A percentile compares a stretch with the other conserved stretches of the same genome.
Conservation (phyloP, 768 basidiomycete genomes). For the Suillus fuscotomentosus region DNA sequence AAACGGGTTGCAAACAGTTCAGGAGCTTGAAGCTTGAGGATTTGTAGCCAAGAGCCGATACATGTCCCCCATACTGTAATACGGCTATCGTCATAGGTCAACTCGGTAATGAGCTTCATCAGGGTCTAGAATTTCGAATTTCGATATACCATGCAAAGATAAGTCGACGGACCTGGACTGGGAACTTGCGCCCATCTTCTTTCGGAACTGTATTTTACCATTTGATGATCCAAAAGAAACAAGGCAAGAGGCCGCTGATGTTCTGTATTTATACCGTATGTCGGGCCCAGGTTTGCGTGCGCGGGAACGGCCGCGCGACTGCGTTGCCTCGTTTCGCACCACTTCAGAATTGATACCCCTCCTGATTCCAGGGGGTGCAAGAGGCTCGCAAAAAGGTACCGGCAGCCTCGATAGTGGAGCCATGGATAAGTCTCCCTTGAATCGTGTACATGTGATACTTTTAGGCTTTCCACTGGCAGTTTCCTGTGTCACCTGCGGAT, state of each 20-base stretch:
- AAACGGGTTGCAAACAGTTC: neutral
- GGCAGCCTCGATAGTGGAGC: neutral
- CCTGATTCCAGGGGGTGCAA: neutral
- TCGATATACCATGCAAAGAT: neutral
- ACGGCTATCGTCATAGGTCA: neutral
- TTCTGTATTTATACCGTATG: constrained; percentile 1
- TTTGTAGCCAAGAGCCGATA: neutral
- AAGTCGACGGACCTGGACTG: neutral
- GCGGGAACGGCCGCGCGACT: neutral
- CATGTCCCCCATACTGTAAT: neutral
- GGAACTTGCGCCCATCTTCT: neutral
- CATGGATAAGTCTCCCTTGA: neutral
- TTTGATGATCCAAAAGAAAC: neutral
- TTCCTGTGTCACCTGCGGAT: neutral
- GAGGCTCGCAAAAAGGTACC: neutral
- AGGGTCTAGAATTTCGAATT: neutral
- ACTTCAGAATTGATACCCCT: neutral
- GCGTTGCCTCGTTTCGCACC: no score
- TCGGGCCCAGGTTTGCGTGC: neutral
- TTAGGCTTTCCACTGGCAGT: neutral
- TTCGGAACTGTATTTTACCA: neutral
- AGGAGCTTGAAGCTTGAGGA: neutral
- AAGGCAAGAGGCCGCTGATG: neutral
- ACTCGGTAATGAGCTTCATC: neutral
- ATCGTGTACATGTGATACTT: neutral